Evolutionary conservation across 176 grass and related monocot species (phyloP).

Genomic region (Ananas comosus): DNA sequence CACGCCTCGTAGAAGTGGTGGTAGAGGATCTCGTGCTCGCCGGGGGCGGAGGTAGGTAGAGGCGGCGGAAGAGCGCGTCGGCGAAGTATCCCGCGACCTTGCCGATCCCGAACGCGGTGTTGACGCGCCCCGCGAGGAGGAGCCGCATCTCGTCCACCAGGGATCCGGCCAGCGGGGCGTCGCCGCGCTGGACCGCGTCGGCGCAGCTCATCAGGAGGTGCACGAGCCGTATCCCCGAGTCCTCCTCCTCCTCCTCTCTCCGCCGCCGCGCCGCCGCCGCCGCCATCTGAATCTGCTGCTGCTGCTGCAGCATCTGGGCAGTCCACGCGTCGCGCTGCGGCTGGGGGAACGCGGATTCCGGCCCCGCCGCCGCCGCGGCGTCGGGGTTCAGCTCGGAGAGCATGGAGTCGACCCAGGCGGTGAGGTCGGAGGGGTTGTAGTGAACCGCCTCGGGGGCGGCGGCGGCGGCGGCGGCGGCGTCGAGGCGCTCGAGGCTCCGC

Average conservation of each 20-base stretch:
- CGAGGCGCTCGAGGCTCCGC: constrained; percentile 5
- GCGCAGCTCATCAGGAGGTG: constrained; percentile 90
- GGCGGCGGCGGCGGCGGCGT: neutral
- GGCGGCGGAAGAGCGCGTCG: constrained; percentile 48
- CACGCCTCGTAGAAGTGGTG: constrained; percentile 94
- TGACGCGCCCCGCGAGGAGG: constrained; percentile 33
- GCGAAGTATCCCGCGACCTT: constrained; percentile 79
- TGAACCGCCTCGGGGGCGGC: constrained; percentile 1
- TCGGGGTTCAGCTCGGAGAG: neutral
- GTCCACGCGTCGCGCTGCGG: neutral
- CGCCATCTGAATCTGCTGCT: constrained; percentile 4
- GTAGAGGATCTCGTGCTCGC: constrained; percentile 48
- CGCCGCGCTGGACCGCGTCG: constrained; percentile 50
- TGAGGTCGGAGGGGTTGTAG: constrained; percentile 21
- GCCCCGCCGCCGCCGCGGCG: neutral
- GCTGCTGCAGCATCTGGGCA: neutral
- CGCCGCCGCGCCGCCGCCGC: constrained; percentile 26
- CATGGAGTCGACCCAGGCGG: constrained; percentile 16
- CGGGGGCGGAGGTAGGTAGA: constrained; percentile 24
- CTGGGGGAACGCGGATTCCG: neutral
- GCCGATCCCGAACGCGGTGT: constrained; percentile 50
- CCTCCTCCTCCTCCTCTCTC: constrained; percentile 62
- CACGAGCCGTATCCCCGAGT: constrained; percentile 63
- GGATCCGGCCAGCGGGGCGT: constrained; percentile 23
- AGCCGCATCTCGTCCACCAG: constrained; percentile 45